phyloP scores from a whole-genome alignment of 768 basidiomycete genomes.

The Guyanaporus albipodus region DNA sequence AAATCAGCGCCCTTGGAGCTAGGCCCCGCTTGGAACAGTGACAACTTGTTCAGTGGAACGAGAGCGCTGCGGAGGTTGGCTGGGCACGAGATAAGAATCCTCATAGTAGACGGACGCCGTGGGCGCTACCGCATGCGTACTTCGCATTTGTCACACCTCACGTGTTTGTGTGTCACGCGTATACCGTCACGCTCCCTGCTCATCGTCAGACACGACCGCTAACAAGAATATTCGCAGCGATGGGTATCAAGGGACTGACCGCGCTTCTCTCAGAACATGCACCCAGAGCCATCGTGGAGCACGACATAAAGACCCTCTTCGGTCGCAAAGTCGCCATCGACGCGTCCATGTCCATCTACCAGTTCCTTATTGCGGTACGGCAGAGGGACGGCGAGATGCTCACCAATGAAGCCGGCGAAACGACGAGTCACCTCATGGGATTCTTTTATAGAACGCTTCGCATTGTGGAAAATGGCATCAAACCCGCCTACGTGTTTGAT shows the following conservation, averaged over 20 bases:
- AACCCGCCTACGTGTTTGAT: slow-evolving; percentile 97
- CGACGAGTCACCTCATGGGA: slow-evolving; percentile 98
- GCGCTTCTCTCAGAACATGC: slow-evolving; percentile 87
- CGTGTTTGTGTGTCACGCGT: slow-evolving; percentile 10
- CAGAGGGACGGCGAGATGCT: slow-evolving; percentile 96
- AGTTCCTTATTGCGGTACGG: slow-evolving; percentile 96
- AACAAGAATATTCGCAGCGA: slow-evolving; percentile 24
- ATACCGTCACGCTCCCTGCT: slow-evolving; percentile 9
- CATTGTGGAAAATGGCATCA: slow-evolving; percentile 98
- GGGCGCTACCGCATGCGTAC: background rate
- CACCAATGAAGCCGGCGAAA: slow-evolving; percentile 96
- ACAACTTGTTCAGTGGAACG: too few species aligned
- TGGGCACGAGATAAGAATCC: background rate
- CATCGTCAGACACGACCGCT: background rate
- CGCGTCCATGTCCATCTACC: slow-evolving; percentile 96
- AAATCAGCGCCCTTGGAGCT: too few species aligned
- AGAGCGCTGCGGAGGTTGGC: background rate
- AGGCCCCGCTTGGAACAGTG: too few species aligned
- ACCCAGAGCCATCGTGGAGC: slow-evolving; percentile 80
- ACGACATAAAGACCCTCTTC: slow-evolving; percentile 96
- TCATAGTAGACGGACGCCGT: too few species aligned
- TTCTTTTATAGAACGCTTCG: slow-evolving; percentile 97
- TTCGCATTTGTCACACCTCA: slow-evolving; percentile 17
- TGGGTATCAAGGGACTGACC: slow-evolving; percentile 97
- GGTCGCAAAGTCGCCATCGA: slow-evolving; percentile 98